A percentile compares a stretch with the other conserved stretches of the same genome.
phyloP scores from a whole-genome alignment of 495 filamentous ascomycete genomes.

The Daldinia concentrica region DNA sequence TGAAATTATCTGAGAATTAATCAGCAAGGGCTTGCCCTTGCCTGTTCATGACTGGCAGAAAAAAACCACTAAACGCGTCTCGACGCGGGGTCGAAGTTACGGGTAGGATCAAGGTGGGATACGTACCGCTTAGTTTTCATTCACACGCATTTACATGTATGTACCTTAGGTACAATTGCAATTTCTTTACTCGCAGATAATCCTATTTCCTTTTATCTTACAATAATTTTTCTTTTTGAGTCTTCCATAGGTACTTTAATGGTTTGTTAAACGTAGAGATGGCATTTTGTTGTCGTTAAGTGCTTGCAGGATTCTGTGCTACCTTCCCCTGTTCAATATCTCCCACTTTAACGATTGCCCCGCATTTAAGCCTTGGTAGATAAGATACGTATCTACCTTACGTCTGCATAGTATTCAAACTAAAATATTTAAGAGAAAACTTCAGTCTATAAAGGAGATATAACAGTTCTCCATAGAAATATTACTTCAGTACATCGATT shows the following conservation, averaged over 20 bases:
- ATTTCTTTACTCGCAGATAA: neutral
- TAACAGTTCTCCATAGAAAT: neutral
- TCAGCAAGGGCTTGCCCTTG: slow-evolving; percentile 26
- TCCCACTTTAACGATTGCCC: neutral
- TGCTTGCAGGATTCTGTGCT: slow-evolving; percentile 23
- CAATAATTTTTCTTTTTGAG: neutral
- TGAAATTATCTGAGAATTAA: slow-evolving; percentile 36
- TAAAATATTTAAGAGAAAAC: neutral
- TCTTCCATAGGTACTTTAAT: neutral
- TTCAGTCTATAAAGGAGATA: neutral
- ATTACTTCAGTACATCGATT: neutral
- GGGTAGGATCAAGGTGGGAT: slow-evolving; percentile 15
- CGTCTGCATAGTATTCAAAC: no score
- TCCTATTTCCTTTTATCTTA: neutral
- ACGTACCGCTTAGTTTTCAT: neutral
- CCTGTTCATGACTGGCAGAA: slow-evolving; percentile 9
- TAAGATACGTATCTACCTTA: neutral
- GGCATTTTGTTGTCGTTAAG: slow-evolving; percentile 4
- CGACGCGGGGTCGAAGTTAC: slow-evolving; percentile 27
- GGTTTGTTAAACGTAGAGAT: neutral
- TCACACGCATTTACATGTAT: neutral
- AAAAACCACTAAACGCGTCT: slow-evolving; percentile 45
- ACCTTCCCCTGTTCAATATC: slow-evolving; percentile 7
- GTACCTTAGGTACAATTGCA: neutral
- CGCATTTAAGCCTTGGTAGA: neutral